Evolutionary conservation across 2,329 filamentous ascomycete genomes (phyloP).

Genomic region (Sporothrix globosa): DNA sequence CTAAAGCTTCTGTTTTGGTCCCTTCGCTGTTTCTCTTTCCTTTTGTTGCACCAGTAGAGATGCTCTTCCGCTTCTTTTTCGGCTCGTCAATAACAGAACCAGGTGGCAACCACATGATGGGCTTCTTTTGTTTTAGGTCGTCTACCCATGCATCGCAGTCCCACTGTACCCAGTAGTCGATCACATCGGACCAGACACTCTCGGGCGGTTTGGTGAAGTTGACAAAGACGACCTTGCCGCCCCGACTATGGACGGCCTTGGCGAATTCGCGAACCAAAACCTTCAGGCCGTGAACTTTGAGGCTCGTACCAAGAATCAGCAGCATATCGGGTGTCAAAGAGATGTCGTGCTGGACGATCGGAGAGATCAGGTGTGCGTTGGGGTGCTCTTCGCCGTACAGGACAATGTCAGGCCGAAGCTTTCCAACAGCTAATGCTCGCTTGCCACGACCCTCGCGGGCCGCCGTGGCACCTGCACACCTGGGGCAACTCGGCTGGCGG

Average conservation of each 20-base stretch:
- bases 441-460: slow-evolving; percentile 67
- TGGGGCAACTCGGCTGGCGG: slow-evolving; percentile 67
- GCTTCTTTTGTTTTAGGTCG: slow-evolving; percentile 62
- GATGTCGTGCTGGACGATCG: slow-evolving; percentile 69
- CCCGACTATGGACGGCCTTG: slow-evolving; percentile 68
- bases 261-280: slow-evolving; percentile 72
- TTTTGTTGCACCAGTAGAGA: slow-evolving; percentile 38
- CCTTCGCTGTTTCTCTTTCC: slow-evolving; percentile 4
- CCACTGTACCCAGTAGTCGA: slow-evolving; percentile 76
- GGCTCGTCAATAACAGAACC: slow-evolving; percentile 46
- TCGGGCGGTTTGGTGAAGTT: slow-evolving; percentile 73
- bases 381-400: slow-evolving; percentile 76
- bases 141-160: slow-evolving; percentile 74
- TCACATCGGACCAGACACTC: slow-evolving; percentile 71
- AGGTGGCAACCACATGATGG: slow-evolving; percentile 61
- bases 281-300: slow-evolving; percentile 72
- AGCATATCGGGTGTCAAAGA: slow-evolving; percentile 66
- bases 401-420: slow-evolving; percentile 72
- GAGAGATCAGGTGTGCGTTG: slow-evolving; percentile 67
- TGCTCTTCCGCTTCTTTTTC: slow-evolving; percentile 45
- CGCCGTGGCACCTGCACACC: slow-evolving; percentile 64
- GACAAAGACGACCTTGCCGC: slow-evolving; percentile 71
- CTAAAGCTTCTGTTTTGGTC: not conserved
- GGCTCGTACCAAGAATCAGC: slow-evolving; percentile 70
- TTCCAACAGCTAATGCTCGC: slow-evolving; percentile 67